Evolutionary conservation across 139 green algal species (phyloP).

Genomic region (Micractinium sp.): DNA sequence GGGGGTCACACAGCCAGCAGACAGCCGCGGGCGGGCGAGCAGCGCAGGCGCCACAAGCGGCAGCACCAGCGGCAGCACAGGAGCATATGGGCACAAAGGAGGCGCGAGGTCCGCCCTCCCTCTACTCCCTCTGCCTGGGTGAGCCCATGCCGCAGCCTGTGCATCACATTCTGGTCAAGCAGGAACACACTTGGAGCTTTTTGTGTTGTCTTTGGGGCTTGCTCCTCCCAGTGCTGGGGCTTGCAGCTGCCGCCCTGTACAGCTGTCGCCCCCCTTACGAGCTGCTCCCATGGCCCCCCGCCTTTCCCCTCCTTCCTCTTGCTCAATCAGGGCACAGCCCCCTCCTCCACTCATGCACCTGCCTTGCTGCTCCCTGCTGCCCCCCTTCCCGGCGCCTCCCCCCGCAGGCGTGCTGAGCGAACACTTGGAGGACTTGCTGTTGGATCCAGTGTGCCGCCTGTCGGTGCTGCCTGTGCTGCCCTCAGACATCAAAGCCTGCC

Average conservation of each 20-base stretch:
- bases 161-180: not conserved
- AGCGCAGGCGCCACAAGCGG: too few species aligned
- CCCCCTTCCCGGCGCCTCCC: not conserved
- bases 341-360: not conserved
- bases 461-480: conserved; percentile 22
- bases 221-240: not conserved
- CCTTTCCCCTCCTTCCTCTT: not conserved
- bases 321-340: too few species aligned
- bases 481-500: not conserved
- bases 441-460: not conserved
- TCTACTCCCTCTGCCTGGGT: not conserved
- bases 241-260: not conserved
- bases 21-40: too few species aligned
- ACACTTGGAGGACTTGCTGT: conserved; percentile 28
- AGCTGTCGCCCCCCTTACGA: not conserved
- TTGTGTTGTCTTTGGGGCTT: not conserved
- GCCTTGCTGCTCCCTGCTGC: not conserved
- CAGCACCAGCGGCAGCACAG: too few species aligned
- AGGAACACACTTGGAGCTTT: not conserved
- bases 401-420: conserved; percentile 22
- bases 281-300: not conserved
- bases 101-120: not conserved
- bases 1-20: too few species aligned
- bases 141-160: not conserved
- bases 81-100: too few species aligned